Evolutionary conservation across 106 monocot genomes (phyloP), one percentile per base, ranked within the genome.

Genomic region (Narthecium ossifragum): DNA sequence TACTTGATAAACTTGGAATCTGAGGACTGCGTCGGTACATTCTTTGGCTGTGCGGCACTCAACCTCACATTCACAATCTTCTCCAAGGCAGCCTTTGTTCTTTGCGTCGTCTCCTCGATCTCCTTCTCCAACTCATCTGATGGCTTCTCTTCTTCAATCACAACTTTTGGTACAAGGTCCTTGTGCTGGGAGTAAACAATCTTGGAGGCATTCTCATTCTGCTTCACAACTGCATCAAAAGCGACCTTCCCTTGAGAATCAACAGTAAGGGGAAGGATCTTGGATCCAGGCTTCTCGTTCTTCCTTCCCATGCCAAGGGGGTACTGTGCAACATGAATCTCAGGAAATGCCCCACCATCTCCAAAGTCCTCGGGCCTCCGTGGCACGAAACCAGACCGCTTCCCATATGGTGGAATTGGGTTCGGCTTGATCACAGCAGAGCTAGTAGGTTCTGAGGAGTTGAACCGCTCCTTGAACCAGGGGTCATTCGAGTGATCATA

Each of bases 11-110:
- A 91, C 59, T 98, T 83, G 0, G 84, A 83, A 3, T 98, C 98
- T 0, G 71, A 73, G 13, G 84, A 79, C 54, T 81, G 90, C 0
- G 79, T 79, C 0, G 84, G 81, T 3, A 98, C 98, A 67, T 90
- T 98, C 69, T 98, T 90, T 0, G 98, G 90, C 91, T 98, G 98
- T 2, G 90, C 98, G 3, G 90, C 90, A 38, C 90, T 87, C 37
- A 90, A 58, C 43, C 83, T 69, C 9, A 90, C 91, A 61, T 90
- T 91, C 41, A 91, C 81, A 51, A 98, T 88, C 76, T 98, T 91
- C 61, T 91, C 98, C 34, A 88, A 65, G 5, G 98, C 98, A 15
- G 78, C 72, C 58, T 91, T 91, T 0, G 87, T 91, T 14, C 91
- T 55, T 65, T 79, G 63, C 0, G 87, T 88, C 0, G 91, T 84